phyloP scores from a whole-genome alignment of 164 flowering plant genomes.

The Chimonanthus praecox region DNA sequence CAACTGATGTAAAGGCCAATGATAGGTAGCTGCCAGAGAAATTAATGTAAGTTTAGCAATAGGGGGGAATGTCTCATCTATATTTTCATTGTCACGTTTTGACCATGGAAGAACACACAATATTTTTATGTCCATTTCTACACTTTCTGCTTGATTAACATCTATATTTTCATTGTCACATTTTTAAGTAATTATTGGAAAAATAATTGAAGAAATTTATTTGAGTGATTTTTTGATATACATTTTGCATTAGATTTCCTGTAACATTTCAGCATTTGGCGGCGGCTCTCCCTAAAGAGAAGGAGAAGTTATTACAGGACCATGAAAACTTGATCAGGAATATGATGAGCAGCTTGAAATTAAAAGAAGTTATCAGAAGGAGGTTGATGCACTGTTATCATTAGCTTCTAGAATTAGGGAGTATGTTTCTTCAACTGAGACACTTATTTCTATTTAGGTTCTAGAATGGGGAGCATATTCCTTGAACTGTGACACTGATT shows the following conservation, averaged over 20 bases:
- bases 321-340: conserved; percentile 52
- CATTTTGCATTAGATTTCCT: conserved; percentile 1
- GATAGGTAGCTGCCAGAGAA: too few relatives aligned
- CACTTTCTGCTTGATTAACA: neutral
- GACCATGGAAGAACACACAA: too few relatives aligned
- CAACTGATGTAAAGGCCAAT: too few relatives aligned
- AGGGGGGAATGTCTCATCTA: too few relatives aligned
- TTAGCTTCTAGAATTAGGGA: conserved; percentile 56
- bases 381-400: conserved; percentile 43
- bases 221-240: neutral
- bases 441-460: conserved; percentile 26
- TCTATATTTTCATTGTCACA: neutral
- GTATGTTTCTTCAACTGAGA: conserved; percentile 34
- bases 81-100: too few relatives aligned
- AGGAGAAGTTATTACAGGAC: conserved; percentile 47
- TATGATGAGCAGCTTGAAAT: conserved; percentile 48
- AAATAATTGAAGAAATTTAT: neutral
- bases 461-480: conserved; percentile 70
- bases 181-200: neutral
- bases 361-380: conserved; percentile 49
- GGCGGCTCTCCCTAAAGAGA: conserved; percentile 71
- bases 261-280: conserved; percentile 57
- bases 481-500: neutral
- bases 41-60: too few relatives aligned
- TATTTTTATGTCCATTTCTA: neutral